Evolutionary conservation across 805 yeast species (phyloP), one percentile per base, ranked within the genome.

Genomic region (Torulaspora indica): DNA sequence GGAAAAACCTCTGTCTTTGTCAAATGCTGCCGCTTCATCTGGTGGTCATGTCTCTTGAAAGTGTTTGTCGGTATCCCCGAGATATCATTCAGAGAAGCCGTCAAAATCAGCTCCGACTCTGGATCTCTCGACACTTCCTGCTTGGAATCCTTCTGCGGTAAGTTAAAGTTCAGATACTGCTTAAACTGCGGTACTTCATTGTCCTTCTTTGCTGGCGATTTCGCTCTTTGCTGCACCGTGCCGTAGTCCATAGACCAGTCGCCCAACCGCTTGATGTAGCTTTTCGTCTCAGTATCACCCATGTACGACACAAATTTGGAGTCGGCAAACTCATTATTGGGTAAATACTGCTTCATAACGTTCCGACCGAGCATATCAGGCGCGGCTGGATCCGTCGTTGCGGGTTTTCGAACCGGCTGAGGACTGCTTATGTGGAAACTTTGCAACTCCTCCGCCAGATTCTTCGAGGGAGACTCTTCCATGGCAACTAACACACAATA

Each of bases 11-110:
- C 38, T 14, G 14, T 24, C 2, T n/a, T 23, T 8, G 17, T 9
- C 20, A 31, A 25, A 2, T 29, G 22, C 8, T 24, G 27, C 22
- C 35, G 46, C 25, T 17, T 42, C 12, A 37, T 24, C 23, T 31
- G 35, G 25, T 43, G 48, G 35, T 43, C 49, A 35, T 53, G 54
- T 17, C 54, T 53, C 41, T 56, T 57, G 43, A 57, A 57, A 12
- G 62, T 57, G 38, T 57, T 56, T 12, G 56, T 49, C 4, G 62
- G 62, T n/a, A 57, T 56, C 2, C 57, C 53, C 5, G 62, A 55
- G 5, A 57, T 49, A 45, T 57, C 62, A 38, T 55, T 57, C 28
- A 57, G 35, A 7, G 62, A 57, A 7, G 60, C 53, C n/a, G 59
- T 53, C 10, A 57, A 54, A 5, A 57, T 52, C 15, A 57, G 38